These are phyloP conservation scores for Metarhizium rileyi DNA, from an alignment of 2,329 filamentous ascomycete genomes.

Conservation along the genomic window DNA sequence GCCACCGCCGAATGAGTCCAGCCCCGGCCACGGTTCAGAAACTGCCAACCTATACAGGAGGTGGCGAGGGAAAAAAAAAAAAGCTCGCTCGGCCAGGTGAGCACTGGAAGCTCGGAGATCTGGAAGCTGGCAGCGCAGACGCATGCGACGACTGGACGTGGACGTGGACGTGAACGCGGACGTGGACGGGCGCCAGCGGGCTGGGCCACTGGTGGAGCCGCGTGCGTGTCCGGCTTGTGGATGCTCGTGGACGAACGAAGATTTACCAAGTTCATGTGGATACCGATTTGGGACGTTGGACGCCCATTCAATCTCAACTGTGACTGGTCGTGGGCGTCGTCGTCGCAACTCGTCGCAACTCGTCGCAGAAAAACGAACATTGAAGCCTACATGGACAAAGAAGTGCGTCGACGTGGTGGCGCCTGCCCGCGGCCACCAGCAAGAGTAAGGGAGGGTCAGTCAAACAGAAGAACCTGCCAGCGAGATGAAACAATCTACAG, in stretches of 20 bases:
- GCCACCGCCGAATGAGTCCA: too few species aligned
- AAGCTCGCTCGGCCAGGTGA: conserved; percentile 1
- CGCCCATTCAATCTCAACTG: background rate
- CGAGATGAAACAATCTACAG: too few species aligned
- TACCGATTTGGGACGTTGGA: background rate
- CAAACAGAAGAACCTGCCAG: too few species aligned
- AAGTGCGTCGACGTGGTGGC: background rate
- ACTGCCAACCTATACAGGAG: too few species aligned
- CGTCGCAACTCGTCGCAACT: background rate
- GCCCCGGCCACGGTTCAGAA: too few species aligned
- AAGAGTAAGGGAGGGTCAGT: background rate
- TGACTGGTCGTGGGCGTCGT: background rate
- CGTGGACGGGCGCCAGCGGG: conserved; percentile 2
- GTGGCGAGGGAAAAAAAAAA: too few species aligned
- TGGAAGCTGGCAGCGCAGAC: background rate
- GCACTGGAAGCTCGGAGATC: background rate
- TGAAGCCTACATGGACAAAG: background rate
- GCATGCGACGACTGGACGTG: background rate
- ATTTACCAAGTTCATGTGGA: background rate
- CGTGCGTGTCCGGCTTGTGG: background rate
- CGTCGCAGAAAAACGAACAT: background rate
- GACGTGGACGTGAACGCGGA: background rate
- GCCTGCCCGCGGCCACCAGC: too few species aligned
- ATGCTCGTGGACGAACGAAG: background rate
- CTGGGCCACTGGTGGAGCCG: conserved; percentile 5